Evolutionary conservation across 805 yeast genomes (phyloP).

Genomic region (Nakazawaea laoshanensis): DNA sequence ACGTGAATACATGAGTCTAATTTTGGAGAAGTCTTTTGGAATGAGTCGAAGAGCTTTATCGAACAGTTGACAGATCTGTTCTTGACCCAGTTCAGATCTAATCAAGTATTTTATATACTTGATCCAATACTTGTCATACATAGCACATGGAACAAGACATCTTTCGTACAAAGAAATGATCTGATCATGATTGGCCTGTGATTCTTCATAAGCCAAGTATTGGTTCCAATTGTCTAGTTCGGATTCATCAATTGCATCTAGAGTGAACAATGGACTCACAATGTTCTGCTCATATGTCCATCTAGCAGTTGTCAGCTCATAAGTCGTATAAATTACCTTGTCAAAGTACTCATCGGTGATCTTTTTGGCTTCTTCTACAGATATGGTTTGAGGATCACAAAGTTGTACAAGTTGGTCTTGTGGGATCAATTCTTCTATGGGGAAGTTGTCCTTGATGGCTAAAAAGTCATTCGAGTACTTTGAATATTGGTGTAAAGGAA

Average conservation of each 20-base stretch:
- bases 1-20: constrained; percentile 22
- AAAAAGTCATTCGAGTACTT: constrained; percentile 52
- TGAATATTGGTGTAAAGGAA: constrained; percentile 86
- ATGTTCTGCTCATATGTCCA: constrained; percentile 72
- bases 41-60: constrained; percentile 39
- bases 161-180: constrained; percentile 57
- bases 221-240: constrained; percentile 48
- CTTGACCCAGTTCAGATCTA: constrained; percentile 18
- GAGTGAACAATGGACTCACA: constrained; percentile 47
- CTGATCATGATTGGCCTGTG: constrained; percentile 18
- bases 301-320: constrained; percentile 42
- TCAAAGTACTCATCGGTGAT: constrained; percentile 35
- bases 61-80: constrained; percentile 34
- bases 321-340: constrained; percentile 35
- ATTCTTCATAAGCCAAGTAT: constrained; percentile 47
- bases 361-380: constrained; percentile 29
- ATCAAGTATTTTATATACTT: constrained; percentile 51
- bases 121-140: constrained; percentile 57
- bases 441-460: constrained; percentile 26
- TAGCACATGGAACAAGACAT: constrained; percentile 61
- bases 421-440: constrained; percentile 23
- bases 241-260: constrained; percentile 33
- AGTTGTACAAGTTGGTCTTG: constrained; percentile 20
- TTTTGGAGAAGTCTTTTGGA: constrained; percentile 16
- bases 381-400: constrained; percentile 17